Evolutionary conservation across 345 rosid genomes (phyloP).

Genomic region (Eucalyptus polyanthemos): DNA sequence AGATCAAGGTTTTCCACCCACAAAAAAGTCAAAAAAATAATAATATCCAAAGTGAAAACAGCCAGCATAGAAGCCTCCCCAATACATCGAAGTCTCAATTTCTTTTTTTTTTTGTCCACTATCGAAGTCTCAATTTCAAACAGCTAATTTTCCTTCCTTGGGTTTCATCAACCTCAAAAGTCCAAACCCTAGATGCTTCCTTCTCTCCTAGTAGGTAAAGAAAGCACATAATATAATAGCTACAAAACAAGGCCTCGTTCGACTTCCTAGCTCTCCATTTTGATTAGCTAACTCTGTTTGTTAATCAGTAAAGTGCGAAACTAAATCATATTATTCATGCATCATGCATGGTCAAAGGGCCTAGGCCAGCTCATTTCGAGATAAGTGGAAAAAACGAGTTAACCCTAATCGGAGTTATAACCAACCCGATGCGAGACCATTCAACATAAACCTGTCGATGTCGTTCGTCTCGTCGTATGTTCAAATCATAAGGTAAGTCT

Average conservation of each 20-base stretch:
- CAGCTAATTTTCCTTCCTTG: not conserved
- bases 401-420: not conserved
- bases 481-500: not conserved
- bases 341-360: not conserved
- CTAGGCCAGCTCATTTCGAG: not conserved
- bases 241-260: not conserved
- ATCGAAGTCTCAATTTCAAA: constrained; percentile 9
- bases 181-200: not conserved
- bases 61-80: constrained; percentile 7
- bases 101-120: no score
- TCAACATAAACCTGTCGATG: not conserved
- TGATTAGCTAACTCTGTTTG: not conserved
- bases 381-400: not conserved
- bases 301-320: not conserved
- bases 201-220: not conserved
- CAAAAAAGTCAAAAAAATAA: not conserved
- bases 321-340: not conserved
- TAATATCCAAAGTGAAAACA: not conserved
- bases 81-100: constrained; percentile 14
- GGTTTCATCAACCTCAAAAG: constrained; percentile 13
- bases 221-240: not conserved
- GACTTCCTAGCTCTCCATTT: not conserved
- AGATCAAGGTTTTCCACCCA: constrained; percentile 22
- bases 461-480: not conserved
- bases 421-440: not conserved